phyloP scores from a whole-genome alignment of 441 rosid genomes.

The Theobroma grandiflorum region DNA sequence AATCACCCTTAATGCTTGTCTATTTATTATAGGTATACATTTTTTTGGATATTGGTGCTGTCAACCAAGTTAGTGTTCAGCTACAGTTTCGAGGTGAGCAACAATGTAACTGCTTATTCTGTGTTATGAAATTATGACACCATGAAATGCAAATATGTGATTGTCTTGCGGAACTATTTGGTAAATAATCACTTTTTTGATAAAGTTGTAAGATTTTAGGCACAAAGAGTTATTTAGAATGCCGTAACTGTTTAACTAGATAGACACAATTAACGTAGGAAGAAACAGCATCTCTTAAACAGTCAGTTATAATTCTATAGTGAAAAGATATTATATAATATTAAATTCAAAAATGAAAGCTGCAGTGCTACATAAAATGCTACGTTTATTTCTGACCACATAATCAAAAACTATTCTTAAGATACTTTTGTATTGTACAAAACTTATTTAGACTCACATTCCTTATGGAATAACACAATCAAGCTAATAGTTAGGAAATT shows the following conservation, averaged over 20 bases:
- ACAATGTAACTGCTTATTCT: constrained; percentile 19
- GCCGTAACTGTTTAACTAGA: constrained; percentile 1
- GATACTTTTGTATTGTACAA: neutral
- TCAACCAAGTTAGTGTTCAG: constrained; percentile 80
- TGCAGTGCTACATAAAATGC: constrained; percentile 2
- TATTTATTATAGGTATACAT: constrained; percentile 64
- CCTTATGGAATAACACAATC: neutral
- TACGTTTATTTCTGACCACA: neutral
- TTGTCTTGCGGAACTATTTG: neutral
- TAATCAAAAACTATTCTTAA: neutral
- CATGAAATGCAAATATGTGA: neutral
- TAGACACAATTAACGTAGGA: neutral
- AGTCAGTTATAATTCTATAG: neutral
- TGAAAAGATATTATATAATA: neutral
- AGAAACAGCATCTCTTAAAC: constrained; percentile 8
- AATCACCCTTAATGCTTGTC: constrained; percentile 6
- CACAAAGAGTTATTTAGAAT: neutral
- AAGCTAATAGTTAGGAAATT: neutral
- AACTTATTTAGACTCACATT: neutral
- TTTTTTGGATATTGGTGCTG: constrained; percentile 91
- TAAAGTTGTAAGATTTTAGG: neutral
- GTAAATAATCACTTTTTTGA: neutral
- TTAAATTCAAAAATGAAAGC: neutral
- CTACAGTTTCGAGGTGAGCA: constrained; percentile 88
- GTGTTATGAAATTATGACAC: neutral